Conservation (phyloP, 2,329 filamentous ascomycete species). For the Colletotrichum sp. region DNA sequence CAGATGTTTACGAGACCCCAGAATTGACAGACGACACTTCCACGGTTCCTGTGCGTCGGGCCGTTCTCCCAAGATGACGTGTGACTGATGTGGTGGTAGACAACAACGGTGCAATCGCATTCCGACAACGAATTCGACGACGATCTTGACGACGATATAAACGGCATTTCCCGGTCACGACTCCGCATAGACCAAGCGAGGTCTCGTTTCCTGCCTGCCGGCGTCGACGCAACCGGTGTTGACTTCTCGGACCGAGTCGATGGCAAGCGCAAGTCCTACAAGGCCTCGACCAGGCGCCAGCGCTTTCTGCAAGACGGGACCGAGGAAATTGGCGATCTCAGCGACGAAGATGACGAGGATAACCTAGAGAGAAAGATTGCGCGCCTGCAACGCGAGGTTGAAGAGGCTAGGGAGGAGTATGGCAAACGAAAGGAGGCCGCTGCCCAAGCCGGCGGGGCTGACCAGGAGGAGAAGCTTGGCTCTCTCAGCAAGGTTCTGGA, state of each 20-base stretch:
- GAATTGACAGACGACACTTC: slow-evolving; percentile 90
- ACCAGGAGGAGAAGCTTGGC: slow-evolving; percentile 61
- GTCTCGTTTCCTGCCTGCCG: slow-evolving; percentile 75
- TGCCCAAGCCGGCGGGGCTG: slow-evolving; percentile 40
- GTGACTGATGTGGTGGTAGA: slow-evolving; percentile 42
- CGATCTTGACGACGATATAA: slow-evolving; percentile 64
- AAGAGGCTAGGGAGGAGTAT: slow-evolving; percentile 71
- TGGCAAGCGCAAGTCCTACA: slow-evolving; percentile 84
- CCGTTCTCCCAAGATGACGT: neutral
- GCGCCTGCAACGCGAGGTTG: slow-evolving; percentile 81
- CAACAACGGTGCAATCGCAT: slow-evolving; percentile 59
- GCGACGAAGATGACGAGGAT: slow-evolving; percentile 74
- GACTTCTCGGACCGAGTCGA: slow-evolving; percentile 92
- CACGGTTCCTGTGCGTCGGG: slow-evolving; percentile 75
- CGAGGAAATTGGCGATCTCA: slow-evolving; percentile 74
- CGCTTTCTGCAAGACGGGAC: slow-evolving; percentile 67
- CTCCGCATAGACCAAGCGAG: slow-evolving; percentile 82
- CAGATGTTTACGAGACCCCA: slow-evolving; percentile 96
- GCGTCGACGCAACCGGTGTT: slow-evolving; percentile 77
- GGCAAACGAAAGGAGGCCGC: slow-evolving; percentile 57
- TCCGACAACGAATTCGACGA: slow-evolving; percentile 69
- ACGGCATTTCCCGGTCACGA: slow-evolving; percentile 76
- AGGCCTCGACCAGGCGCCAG: slow-evolving; percentile 71
- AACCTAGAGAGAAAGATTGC: slow-evolving; percentile 80
- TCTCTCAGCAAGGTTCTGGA: slow-evolving; percentile 77